Evolutionary conservation across 139 green algal genomes (phyloP), one percentile per base, ranked within the genome.

Genomic region (Yamagishiella unicocca): DNA sequence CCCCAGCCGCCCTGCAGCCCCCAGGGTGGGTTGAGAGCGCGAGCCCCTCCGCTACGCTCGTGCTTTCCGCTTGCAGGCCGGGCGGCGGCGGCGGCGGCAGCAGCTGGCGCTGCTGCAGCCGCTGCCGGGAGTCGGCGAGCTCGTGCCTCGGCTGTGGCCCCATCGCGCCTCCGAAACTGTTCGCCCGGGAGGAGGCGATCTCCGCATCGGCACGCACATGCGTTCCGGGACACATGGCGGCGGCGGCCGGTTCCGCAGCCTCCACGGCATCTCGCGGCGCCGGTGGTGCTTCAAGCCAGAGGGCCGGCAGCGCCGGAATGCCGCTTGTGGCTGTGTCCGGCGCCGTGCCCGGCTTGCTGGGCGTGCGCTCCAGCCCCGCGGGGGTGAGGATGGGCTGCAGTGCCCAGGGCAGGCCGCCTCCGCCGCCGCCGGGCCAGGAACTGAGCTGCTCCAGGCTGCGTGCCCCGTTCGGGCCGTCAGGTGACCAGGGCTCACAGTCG

Each of bases 341-440:
- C 29, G 37, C 55, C 38, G 19, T 31, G 38, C 3, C 7, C 38
- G 25, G 22, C 31, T 67, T 77, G 64, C 80, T 66, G 24, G 80
- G 80, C 6, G 80, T 86, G 80, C 80, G 80, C 2, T 86, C 80
- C 43, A 86, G 43, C 8, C 62, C 80, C 1, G 80, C 80, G 0
- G 80, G 80, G 27, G 80, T 64, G 4, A 86, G 80, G 19, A 86
- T 14, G 31, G 62, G 66, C 80, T 46, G 31, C 27, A 40, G 17
- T 6, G 80, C 33, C 61, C 62, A 86, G 8, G 35, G n/a, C 35
- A n/a, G 24, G 43, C 1, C 35, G 3, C 2, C 31, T n/a, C 19
- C 43, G 73, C 29, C n/a, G n/a, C n/a, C 0, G 27, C 73, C 6
- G 9, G 29, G 43, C 19, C 8, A 53, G 21, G 4, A 45, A 33